Evolutionary conservation across 352 stramenopile genomes (phyloP), one percentile per base, ranked within the genome.

Genomic region (Globisporangium lucens): DNA sequence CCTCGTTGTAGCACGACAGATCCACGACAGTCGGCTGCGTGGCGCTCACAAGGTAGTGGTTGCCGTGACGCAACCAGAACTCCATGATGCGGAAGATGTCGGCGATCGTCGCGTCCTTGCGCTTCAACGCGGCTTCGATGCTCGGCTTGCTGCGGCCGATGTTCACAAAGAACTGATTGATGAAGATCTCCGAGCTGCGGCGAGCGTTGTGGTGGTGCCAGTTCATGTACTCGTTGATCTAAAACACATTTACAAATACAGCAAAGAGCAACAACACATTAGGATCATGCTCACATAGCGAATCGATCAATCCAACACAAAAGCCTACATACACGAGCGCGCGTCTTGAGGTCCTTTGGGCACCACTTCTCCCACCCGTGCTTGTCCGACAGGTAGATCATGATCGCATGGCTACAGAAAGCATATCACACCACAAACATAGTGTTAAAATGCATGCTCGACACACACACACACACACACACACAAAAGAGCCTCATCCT

Each of bases 211-310:
- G 77, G 76, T 92, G 84, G 67, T 92, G 84, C 84, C 84, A 92
- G 73, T 91, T 80, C 69, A 77, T 88, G 74, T 91, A 91, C 75
- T 91, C 83, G 60, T 90, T 72, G 70, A 91, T 91, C 82, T 91
- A 63, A 46, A 46, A 46, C 10, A 46, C 13, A 20, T 46, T 46
- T 12, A 1, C 12, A 17, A 46, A 46, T 13, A 46, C 38, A 46
- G 15, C 38, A 10, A 15, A 43, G 10, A 9, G 24, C 24, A 24
- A 43, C 4, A 15, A 15, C 36, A 20, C 38, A 20, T 46, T 17
- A 46, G 38, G 4, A 20, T 20, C 15, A 17, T 13, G 38, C 20
- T 53, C 46, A 53, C 17, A 53, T 53, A 27, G n/a, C 4, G 38
- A 58, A 36, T 15, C 24, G n/a, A 0, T 53, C 4, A 20, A 8